phyloP scores from a whole-genome alignment of 2,329 filamentous ascomycete species.

The Calonectria ilicicola region DNA sequence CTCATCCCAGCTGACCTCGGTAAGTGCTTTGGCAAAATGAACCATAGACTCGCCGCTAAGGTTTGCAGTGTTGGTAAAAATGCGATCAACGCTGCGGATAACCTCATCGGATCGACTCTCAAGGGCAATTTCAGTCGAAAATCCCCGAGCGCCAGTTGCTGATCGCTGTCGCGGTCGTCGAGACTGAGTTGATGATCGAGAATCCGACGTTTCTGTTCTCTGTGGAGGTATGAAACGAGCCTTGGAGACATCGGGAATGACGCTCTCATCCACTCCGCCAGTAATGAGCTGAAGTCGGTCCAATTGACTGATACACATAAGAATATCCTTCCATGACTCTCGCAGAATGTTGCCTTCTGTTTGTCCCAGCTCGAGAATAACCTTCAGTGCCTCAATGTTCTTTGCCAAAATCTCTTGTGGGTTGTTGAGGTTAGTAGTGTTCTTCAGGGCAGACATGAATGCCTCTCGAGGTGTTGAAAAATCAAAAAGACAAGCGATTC shows the following conservation, averaged over 20 bases:
- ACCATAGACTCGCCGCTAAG: slow-evolving; percentile 95
- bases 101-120: slow-evolving; percentile 95
- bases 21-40: slow-evolving; percentile 91
- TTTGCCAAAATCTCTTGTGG: slow-evolving; percentile 95
- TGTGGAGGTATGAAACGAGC: slow-evolving; percentile 76
- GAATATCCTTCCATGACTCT: slow-evolving; percentile 93
- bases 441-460: slow-evolving; percentile 92
- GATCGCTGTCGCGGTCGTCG: slow-evolving; percentile 64
- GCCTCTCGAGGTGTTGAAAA: slow-evolving; percentile 93
- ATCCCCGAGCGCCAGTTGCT: slow-evolving; percentile 71
- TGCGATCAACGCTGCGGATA: slow-evolving; percentile 91
- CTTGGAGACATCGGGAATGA: slow-evolving; percentile 91
- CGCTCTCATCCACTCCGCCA: slow-evolving; percentile 91
- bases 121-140: slow-evolving; percentile 84
- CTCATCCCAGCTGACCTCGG: slow-evolving; percentile 98
- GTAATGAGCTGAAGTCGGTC: slow-evolving; percentile 96
- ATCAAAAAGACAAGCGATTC: slow-evolving; percentile 93
- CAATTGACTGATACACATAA: slow-evolving; percentile 95
- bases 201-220: slow-evolving; percentile 64
- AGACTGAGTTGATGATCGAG: slow-evolving; percentile 76
- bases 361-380: slow-evolving; percentile 90
- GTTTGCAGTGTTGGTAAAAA: slow-evolving; percentile 96
- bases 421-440: slow-evolving; percentile 96
- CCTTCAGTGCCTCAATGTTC: slow-evolving; percentile 94
- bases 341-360: slow-evolving; percentile 91